phyloP scores from a whole-genome alignment of 306 rosid species.

The Fragaria ananassa region DNA sequence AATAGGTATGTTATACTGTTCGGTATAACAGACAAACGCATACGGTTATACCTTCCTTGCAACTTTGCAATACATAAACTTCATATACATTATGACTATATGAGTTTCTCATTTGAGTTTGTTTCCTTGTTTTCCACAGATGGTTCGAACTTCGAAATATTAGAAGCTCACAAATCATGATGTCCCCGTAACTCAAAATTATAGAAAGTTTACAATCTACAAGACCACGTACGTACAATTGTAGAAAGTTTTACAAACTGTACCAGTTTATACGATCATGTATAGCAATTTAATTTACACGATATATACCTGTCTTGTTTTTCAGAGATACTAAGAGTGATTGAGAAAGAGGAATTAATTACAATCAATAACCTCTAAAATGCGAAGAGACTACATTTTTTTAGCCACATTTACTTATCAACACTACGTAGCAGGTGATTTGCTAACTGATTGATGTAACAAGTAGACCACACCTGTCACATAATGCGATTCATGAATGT shows the following conservation, averaged over 20 bases:
- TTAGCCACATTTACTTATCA: not conserved
- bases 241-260: not conserved
- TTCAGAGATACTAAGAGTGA: not conserved
- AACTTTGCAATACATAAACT: too few species aligned
- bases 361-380: not conserved
- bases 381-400: conserved; percentile 5
- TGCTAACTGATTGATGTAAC: not conserved
- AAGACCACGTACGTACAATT: too few species aligned
- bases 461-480: not conserved
- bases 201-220: not conserved
- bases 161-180: not conserved
- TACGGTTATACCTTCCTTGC: too few species aligned
- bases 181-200: not conserved
- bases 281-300: not conserved
- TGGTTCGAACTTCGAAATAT: not conserved
- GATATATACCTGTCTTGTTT: not conserved
- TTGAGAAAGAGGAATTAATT: not conserved
- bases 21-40: too few species aligned
- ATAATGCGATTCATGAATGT: not conserved
- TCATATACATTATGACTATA: too few species aligned
- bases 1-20: too few species aligned
- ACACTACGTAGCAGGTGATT: not conserved
- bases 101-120: not conserved
- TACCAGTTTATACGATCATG: not conserved
- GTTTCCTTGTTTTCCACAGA: not conserved